These are phyloP conservation scores for Mychonastes homosphaera DNA, from an alignment of 139 green algal species.

Conservation along the genomic window DNA sequence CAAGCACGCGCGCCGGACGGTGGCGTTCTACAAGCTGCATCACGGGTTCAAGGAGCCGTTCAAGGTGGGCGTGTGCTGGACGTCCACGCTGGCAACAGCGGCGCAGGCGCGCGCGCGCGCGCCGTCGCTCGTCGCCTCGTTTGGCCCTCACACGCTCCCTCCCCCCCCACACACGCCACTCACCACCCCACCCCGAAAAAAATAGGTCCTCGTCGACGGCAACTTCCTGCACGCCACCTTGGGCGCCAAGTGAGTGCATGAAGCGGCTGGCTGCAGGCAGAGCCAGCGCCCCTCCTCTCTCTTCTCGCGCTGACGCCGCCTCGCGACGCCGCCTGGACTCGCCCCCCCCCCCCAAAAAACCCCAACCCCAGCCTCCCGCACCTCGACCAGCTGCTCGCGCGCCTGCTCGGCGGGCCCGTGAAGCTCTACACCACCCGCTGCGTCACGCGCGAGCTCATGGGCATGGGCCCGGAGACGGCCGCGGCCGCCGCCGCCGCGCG, in stretches of 20 bases:
- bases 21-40: conserved; percentile 59
- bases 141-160: no score
- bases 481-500: conserved; percentile 2
- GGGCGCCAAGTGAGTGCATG: conserved; percentile 38
- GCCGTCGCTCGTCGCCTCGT: not conserved
- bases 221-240: conserved; percentile 65
- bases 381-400: conserved; percentile 33
- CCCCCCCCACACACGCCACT: not conserved
- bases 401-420: conserved; percentile 40
- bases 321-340: not conserved
- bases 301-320: no score
- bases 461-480: conserved; percentile 36
- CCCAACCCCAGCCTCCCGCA: conserved; percentile 2
- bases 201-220: conserved; percentile 61
- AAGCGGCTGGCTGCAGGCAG: not conserved
- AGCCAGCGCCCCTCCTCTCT: not conserved
- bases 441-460: conserved; percentile 44
- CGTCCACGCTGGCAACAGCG: not conserved
- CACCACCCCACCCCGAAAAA: no score
- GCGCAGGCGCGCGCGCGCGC: not conserved
- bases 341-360: not conserved
- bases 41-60: conserved; percentile 57
- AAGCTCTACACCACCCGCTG: conserved; percentile 57
- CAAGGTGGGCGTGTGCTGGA: conserved; percentile 38
- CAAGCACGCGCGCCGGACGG: conserved; percentile 43